Conservation (phyloP, 2,329 filamentous ascomycete species). For the Diaporthe velutina region DNA sequence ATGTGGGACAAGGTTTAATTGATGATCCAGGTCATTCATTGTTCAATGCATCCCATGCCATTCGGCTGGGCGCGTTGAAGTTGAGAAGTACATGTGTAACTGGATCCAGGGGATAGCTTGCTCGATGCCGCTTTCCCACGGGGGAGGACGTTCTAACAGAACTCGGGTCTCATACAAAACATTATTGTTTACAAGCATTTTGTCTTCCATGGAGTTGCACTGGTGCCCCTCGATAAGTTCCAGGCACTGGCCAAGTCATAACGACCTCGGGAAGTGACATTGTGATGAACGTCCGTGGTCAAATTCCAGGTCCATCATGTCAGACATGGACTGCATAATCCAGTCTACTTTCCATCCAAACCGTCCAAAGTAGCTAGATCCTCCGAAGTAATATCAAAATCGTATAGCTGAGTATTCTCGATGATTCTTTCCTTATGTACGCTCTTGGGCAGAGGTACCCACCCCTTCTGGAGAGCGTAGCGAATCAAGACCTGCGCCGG, state of each 20-base stretch:
- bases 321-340: background rate
- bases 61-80: background rate
- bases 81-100: too few species aligned
- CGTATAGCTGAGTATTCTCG: conserved; percentile 72
- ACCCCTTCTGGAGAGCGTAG: conserved; percentile 78
- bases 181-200: background rate
- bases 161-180: background rate
- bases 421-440: conserved; percentile 69
- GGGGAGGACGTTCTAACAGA: background rate
- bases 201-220: background rate
- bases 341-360: conserved; percentile 24
- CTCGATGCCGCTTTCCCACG: background rate
- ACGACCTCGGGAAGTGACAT: background rate
- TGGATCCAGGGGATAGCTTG: too few species aligned
- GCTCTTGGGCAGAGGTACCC: conserved; percentile 78
- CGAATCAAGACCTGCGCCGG: conserved; percentile 77
- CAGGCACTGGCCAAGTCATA: too few species aligned
- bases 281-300: background rate
- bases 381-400: conserved; percentile 67
- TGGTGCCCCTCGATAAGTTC: background rate
- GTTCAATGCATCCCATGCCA: background rate
- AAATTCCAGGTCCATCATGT: background rate
- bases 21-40: background rate
- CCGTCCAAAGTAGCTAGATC: conserved; percentile 61
- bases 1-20: background rate